phyloP scores from a whole-genome alignment of 306 rosid genomes.

The Pterocarpus macrocarpus region DNA sequence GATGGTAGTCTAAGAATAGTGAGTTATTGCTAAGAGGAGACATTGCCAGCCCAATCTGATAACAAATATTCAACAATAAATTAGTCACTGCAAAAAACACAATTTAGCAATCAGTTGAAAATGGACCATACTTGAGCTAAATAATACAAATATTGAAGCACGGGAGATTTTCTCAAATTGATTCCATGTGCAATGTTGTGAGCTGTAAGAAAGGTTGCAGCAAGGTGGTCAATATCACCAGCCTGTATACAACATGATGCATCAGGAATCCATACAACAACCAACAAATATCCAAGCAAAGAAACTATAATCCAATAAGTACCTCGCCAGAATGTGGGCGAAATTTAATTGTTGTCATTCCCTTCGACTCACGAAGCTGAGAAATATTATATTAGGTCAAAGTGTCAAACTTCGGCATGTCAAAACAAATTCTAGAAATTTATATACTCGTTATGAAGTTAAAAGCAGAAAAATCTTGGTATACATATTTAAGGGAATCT shows the following conservation, averaged over 20 bases:
- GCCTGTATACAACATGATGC: constrained; percentile 59
- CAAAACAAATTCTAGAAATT: constrained; percentile 9
- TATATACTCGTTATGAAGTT: neutral
- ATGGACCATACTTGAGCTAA: constrained; percentile 67
- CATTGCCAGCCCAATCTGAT: constrained; percentile 86
- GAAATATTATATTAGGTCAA: constrained; percentile 33
- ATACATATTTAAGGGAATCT: neutral
- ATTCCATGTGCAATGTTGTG: constrained; percentile 87
- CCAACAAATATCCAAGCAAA: constrained; percentile 21
- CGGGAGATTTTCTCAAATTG: constrained; percentile 86
- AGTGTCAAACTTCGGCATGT: constrained; percentile 38
- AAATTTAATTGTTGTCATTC: constrained; percentile 81
- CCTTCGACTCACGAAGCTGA: constrained; percentile 90
- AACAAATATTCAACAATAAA: constrained; percentile 28
- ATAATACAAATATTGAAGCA: constrained; percentile 81
- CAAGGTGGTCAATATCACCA: constrained; percentile 91
- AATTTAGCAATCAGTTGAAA: constrained; percentile 23
- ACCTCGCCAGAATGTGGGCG: constrained; percentile 97
- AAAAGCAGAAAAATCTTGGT: constrained; percentile 26
- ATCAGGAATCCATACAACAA: constrained; percentile 30
- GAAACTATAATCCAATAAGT: constrained; percentile 32
- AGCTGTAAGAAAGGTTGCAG: constrained; percentile 76
- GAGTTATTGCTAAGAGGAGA: constrained; percentile 92
- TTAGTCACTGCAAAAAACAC: constrained; percentile 39
- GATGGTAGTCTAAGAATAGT: constrained; percentile 83